These are phyloP conservation scores for Aspergillus baeticus DNA, from an alignment of 495 filamentous ascomycete genomes.

Conservation along the genomic window DNA sequence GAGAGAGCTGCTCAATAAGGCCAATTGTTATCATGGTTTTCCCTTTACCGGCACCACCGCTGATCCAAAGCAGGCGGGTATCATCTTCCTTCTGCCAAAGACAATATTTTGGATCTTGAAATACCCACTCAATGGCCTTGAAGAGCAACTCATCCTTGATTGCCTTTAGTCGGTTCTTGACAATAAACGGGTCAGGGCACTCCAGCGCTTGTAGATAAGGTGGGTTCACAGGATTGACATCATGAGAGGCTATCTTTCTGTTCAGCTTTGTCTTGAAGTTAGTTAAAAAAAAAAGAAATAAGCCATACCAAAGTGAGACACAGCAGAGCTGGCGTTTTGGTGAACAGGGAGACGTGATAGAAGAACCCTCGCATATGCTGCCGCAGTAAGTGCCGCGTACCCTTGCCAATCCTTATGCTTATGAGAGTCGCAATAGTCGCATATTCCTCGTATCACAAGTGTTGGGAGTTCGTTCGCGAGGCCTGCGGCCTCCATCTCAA, in stretches of 20 bases:
- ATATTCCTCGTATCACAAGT: too few species aligned
- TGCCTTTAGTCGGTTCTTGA: not conserved
- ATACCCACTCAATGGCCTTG: not conserved
- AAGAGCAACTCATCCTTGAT: not conserved
- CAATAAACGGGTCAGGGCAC: not conserved
- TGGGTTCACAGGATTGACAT: too few species aligned
- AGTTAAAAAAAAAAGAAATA: too few species aligned
- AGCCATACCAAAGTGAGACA: too few species aligned
- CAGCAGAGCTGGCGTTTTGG: too few species aligned
- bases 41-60: conserved; percentile 38
- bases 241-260: too few species aligned
- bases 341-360: conserved; percentile 17
- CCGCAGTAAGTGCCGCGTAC: conserved; percentile 21
- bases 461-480: too few species aligned
- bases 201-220: too few species aligned
- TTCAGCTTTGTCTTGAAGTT: too few species aligned
- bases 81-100: not conserved
- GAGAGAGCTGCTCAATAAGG: conserved; percentile 9
- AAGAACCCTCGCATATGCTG: conserved; percentile 28
- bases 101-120: not conserved
- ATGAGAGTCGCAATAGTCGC: conserved; percentile 12
- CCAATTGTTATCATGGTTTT: conserved; percentile 22
- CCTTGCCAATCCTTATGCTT: conserved; percentile 36
- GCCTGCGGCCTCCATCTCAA: conserved; percentile 39
- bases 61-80: conserved; percentile 36